Base-by-base conservation (phyloP, 2,329 filamentous ascomycete species). In the Fusarium goolgardi region DNA sequence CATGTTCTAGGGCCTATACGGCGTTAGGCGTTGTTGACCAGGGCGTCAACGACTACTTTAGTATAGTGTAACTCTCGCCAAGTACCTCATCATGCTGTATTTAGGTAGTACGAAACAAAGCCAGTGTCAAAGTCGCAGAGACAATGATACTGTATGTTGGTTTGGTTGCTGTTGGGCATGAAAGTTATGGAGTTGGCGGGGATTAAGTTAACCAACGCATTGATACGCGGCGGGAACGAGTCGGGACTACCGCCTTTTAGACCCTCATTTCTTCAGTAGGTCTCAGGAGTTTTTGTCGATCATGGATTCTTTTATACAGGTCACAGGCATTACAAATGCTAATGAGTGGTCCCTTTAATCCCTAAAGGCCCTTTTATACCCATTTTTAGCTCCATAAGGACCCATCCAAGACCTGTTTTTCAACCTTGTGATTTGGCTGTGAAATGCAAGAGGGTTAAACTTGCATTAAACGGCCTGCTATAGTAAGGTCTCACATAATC, bases 1-100 rank as follows among this genome's bases (percentile, higher is more conserved):
- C 5, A 6, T 27, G 18, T 21, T 21, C 8, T 45, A 31, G 43
- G n/a, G 21, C 18, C 34, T 20, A 23, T 23, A 23, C 2, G 21
- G 21, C 21, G 21, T 29, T 10, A 8, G 27, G 27, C 12, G 40
- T 20, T 31, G 25, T 11, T 15, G 47, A 50, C 47, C 20, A 40
- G 47, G 32, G 47, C 34, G 23, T 35, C 34, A 23, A 12, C 6
- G 16, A 25, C 40, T 43, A 43, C 23, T 44, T 8, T 44, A 27
- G 43, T 31, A 29, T 50, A 58, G 59, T 41, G 59, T 18, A 64
- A 59, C 60, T 35, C 18, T 7, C 18, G 20, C 29, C n/a, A 46
- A 46, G 32, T 29, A 18, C 20, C 39, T 32, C 25, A 51, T 46
- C 25, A 59, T 54, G 31, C 46, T 46, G 34, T 32, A 46, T 39